Evolutionary conservation across 1,284 basidiomycete genomes (phyloP), one percentile per base, ranked within the genome.

Genomic region (Cryptococcus sp.): DNA sequence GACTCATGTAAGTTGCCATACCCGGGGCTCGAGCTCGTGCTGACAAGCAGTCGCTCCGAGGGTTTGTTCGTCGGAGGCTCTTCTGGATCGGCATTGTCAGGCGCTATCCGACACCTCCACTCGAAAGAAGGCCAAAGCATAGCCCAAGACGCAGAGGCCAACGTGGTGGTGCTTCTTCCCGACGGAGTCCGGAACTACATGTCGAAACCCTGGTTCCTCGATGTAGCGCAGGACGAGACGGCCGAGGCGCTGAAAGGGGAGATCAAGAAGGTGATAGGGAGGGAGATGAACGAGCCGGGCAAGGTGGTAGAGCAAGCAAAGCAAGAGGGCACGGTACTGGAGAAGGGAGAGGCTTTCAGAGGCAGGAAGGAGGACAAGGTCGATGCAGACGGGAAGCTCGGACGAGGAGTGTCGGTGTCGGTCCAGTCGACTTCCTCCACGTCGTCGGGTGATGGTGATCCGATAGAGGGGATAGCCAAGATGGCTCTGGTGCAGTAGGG

Each of bases 171-270:
- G 4, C 65, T 98, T 34, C 74, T 95, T 36, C 83, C 94, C 23
- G 94, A 98, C 66, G 88, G 90, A 3, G 83, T 97, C 50, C 81
- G 93, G 53, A 97, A 97, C 72, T 97, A 97, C 72, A 94, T 97
- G 82, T 88, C 86, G 74, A 95, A 94, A 54, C 57, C 61, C 11
- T 73, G 71, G 71, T 72, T 73, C 62, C 53, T 73, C 16, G 57
- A 58, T n/a, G 51, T 53, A 18, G 47, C 54, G 22, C 50, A 54
- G 22, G 39, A 44, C 6, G 36, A 43, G 3, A 35, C 49, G 2
- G 24, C 38, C 2, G 52, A 48, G 5, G 48, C 48, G 23, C 32
- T 66, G 35, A 42, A 56, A n/a, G 34, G 35, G 6, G 41, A 51
- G 31, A 66, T 66, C 22, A 51, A 43, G 40, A 42, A 19, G 14